Base-by-base conservation (phyloP, 2,329 filamentous ascomycete genomes). In the Paecilomyces sp. region DNA sequence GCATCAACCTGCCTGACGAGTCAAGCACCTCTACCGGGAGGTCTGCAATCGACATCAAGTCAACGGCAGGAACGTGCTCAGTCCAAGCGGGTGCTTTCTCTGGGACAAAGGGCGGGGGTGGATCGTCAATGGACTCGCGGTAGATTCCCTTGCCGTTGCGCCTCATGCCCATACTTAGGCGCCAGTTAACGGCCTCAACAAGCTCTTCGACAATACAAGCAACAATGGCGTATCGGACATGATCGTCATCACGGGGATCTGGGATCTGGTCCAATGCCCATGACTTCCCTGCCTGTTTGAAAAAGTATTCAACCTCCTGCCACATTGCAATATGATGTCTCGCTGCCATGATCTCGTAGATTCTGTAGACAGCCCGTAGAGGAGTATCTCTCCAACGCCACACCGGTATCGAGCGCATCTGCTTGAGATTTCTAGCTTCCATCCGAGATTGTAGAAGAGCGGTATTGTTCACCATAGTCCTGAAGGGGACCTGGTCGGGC, bases 171-270 rank as follows among this genome's bases (percentile, higher is more conserved):
- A 65, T 58, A 57, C 64, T 57, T 28, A 70, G 58, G 15, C 65
- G 60, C 62, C 66, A 69, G 58, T 71, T 71, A 51, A 70, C 68
- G 11, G 67, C 67, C 13, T 64, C 55, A 11, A 63, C 66, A 25
- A 71, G 54, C 47, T 66, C 64, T 52, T 69, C 68, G 5, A 62
- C 59, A 24, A 70, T 58, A 58, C 63, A 66, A 12, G 68, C 67
- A 41, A 70, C 61, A 47, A 70, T 66, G 13, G 68, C 68, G 57
- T 70, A 70, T 18, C 68, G 66, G 25, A 70, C 58, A 11, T 66
- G 68, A 62, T 70, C 66, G 4, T 57, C 53, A 31, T 70, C 70
- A 11, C 52, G 47, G 1, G 70, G 69, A 41, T 72, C 69, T 25
- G 64, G 64, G 31, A 72, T 68, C 15, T 33, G 54, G 33, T 57